Evolutionary conservation across 805 yeast genomes (phyloP).

Genomic region (Candida awuae): DNA sequence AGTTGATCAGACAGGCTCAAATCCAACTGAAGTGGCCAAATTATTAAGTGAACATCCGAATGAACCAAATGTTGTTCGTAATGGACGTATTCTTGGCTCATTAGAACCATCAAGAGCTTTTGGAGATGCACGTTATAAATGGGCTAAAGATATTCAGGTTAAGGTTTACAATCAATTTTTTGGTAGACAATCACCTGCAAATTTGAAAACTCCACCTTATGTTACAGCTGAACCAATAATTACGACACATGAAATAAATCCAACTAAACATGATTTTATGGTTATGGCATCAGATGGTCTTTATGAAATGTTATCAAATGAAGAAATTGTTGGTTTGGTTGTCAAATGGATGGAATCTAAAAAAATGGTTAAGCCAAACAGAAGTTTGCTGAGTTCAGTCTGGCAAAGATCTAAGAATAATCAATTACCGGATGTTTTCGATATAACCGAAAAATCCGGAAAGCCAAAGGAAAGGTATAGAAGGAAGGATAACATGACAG

Average conservation of each 20-base stretch:
- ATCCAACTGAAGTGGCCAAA: conserved; percentile 77
- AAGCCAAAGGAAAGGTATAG: conserved; percentile 72
- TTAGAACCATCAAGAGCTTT: conserved; percentile 94
- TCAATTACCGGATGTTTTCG: conserved; percentile 55
- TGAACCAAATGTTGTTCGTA: conserved; percentile 72
- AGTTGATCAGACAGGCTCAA: conserved; percentile 91
- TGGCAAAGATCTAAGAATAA: conserved; percentile 26
- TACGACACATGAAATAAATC: conserved; percentile 68
- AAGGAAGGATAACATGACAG: conserved; percentile 30
- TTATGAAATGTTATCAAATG: conserved; percentile 84
- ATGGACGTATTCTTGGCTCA: conserved; percentile 88
- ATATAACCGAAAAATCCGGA: conserved; percentile 49
- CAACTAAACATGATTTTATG: conserved; percentile 70
- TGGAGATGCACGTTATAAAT: conserved; percentile 93
- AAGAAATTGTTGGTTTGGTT: conserved; percentile 86
- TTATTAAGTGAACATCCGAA: conserved; percentile 84
- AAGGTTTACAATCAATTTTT: conserved; percentile 67
- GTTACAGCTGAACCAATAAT: conserved; percentile 95
- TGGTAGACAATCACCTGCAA: conserved; percentile 68
- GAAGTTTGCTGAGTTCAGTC: conserved; percentile 36
- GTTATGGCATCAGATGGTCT: conserved; percentile 94
- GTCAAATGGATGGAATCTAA: conserved; percentile 86
- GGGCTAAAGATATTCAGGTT: conserved; percentile 68
- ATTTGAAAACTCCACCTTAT: conserved; percentile 84
- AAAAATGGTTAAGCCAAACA: conserved; percentile 47